Conservation (phyloP, 768 basidiomycete genomes). For the Mycena belliarum region DNA sequence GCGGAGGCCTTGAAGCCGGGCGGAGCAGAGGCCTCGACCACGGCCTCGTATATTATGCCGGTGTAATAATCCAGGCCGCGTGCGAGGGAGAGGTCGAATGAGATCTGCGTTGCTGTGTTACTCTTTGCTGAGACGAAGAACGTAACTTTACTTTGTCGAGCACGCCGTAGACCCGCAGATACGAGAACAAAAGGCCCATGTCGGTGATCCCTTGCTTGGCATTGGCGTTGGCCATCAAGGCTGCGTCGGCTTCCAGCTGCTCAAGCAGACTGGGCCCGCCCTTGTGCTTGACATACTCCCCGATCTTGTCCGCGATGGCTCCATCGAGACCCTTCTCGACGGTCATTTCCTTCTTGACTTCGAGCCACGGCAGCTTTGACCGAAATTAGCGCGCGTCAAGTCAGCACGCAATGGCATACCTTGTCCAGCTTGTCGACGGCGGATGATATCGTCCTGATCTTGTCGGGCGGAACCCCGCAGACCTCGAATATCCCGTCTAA, state of each 20-base stretch:
- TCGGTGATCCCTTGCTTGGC: slow-evolving; percentile 85
- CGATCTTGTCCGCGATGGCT: slow-evolving; percentile 87
- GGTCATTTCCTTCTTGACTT: slow-evolving; percentile 96
- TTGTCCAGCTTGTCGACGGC: slow-evolving; percentile 99
- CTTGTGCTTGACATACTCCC: slow-evolving; percentile 95
- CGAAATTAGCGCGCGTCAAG: neutral
- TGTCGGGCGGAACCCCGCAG: slow-evolving; percentile 89
- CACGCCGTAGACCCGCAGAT: slow-evolving; percentile 79
- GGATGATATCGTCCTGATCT: slow-evolving; percentile 89
- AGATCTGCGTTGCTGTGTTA: slow-evolving; percentile 56
- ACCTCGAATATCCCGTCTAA: slow-evolving; percentile 96
- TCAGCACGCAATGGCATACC: slow-evolving; percentile 37
- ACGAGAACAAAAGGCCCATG: slow-evolving; percentile 82
- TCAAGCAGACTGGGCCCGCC: slow-evolving; percentile 81
- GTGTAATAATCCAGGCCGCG: slow-evolving; percentile 98
- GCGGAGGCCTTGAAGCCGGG: slow-evolving; percentile 71
- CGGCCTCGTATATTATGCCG: slow-evolving; percentile 96
- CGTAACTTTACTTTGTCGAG: slow-evolving; percentile 61
- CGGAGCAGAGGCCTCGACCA: slow-evolving; percentile 91
- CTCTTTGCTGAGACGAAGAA: neutral
- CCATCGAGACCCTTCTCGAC: slow-evolving; percentile 89
- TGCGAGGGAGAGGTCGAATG: slow-evolving; percentile 96
- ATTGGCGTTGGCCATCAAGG: slow-evolving; percentile 65
- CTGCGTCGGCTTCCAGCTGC: slow-evolving; percentile 61
- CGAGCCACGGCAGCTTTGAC: slow-evolving; percentile 76